Evolutionary conservation across 805 yeast species (phyloP).

Genomic region (Saturnispora serradocipensis): DNA sequence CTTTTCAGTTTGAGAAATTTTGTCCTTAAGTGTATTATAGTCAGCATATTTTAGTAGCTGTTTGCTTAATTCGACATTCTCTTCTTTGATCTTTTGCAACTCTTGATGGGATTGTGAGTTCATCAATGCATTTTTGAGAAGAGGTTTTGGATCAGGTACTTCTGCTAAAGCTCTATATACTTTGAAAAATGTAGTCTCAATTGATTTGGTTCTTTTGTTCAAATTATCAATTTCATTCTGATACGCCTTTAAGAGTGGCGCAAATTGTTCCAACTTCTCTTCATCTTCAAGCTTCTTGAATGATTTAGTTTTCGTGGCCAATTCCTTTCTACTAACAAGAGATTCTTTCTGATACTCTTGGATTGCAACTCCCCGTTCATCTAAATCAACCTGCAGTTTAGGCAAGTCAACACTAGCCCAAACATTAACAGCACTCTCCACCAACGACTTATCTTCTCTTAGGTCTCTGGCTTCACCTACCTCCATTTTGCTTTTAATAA

Average conservation of each 20-base stretch:
- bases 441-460: background rate
- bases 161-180: conserved; percentile 72
- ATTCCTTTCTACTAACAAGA: conserved; percentile 57
- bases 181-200: conserved; percentile 66
- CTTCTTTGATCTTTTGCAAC: conserved; percentile 39
- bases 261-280: conserved; percentile 57
- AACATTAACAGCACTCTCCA: conserved; percentile 14
- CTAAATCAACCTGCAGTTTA: conserved; percentile 60
- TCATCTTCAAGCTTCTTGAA: conserved; percentile 66
- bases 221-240: conserved; percentile 82
- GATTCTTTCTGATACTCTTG: conserved; percentile 63
- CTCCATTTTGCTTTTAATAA: background rate
- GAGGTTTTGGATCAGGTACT: conserved; percentile 87
- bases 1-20: conserved; percentile 52
- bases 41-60: conserved; percentile 61
- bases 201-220: conserved; percentile 65
- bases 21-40: conserved; percentile 63
- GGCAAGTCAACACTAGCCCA: conserved; percentile 75
- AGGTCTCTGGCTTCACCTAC: background rate
- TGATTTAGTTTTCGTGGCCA: conserved; percentile 79
- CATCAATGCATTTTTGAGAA: conserved; percentile 61
- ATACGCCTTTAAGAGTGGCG: conserved; percentile 62
- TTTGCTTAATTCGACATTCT: conserved; percentile 43
- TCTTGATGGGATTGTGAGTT: conserved; percentile 44
- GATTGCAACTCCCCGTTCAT: conserved; percentile 63